These are phyloP conservation scores for Spirogloea muscicola DNA, from an alignment of 139 green algal species.

Conservation along the genomic window DNA sequence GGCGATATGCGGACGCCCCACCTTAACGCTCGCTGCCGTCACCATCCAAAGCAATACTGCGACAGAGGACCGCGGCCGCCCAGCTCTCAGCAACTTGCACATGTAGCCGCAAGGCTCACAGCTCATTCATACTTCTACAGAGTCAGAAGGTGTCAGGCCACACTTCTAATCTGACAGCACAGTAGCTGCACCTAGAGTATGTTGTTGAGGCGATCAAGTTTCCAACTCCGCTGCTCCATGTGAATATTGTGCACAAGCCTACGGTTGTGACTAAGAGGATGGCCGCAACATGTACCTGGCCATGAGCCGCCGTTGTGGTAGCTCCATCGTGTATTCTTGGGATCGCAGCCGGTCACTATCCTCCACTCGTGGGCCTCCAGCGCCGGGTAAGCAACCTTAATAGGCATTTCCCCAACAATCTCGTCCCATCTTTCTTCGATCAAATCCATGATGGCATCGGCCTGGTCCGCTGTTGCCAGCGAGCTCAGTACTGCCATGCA, in stretches of 20 bases:
- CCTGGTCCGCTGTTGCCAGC: constrained; percentile 39
- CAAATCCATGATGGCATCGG: constrained; percentile 35
- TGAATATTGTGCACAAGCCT: too few species aligned
- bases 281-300: too few species aligned
- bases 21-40: constrained; percentile 34
- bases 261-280: too few species aligned
- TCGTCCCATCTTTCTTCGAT: constrained; percentile 46
- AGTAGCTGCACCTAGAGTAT: too few species aligned
- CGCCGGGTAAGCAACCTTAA: constrained; percentile 41
- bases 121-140: too few species aligned
- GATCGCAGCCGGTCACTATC: constrained; percentile 43
- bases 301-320: constrained; percentile 48
- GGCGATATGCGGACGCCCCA: constrained; percentile 35
- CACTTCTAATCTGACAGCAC: too few species aligned
- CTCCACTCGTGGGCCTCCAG: constrained; percentile 41
- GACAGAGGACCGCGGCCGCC: too few species aligned
- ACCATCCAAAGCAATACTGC: constrained; percentile 46
- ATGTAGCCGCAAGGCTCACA: too few species aligned
- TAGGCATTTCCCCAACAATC: constrained; percentile 42
- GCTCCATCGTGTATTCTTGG: constrained; percentile 47
- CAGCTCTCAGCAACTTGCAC: too few species aligned
- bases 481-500: constrained; percentile 36
- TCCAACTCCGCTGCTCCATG: too few species aligned
- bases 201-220: too few species aligned
- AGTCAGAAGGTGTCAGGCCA: too few species aligned